Base-by-base conservation (phyloP, 1,284 basidiomycete genomes). In the Taiwanofungus camphoratus region DNA sequence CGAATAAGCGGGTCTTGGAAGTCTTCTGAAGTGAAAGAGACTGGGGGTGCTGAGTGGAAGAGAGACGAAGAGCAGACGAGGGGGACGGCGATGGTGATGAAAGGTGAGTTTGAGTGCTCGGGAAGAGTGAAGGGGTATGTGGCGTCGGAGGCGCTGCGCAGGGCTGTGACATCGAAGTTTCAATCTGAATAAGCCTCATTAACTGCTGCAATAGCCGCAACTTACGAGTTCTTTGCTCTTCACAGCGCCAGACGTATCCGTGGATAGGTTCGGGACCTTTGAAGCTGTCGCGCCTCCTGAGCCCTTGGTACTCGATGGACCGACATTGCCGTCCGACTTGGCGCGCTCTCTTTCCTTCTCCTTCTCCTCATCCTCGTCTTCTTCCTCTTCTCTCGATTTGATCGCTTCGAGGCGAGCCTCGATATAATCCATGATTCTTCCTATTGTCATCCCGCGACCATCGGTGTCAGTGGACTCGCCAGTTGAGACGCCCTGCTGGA, bases 391-490 rank as follows among this genome's bases (percentile, higher is more conserved):
- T 40, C 78, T 68, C 2, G 76, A 69, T 53, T 71, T 76, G 43
- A 87, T 75, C 0, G 83, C 84, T 24, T 88, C 86, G 33, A 87
- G 63, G 44, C 68, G 58, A 1, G 66, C 69, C 50, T 72, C 69
- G 41, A 82, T 76, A 79, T 86, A 88, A 53, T 88, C 84, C 79
- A 88, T 77, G 41, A 89, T 78, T 33, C 79, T 64, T 12, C 81
- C 84, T 53, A 88, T 82, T 0, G 80, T 77, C 74, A 85, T 77
- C 24, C 60, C 61, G 33, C 57, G 55, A 19, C 57, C 57, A 40
- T 54, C 56, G 12, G 53, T 44, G 42, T 73, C 72, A 40, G 65
- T 69, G 23, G 62, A 57, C 42, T 64, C 66, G 31, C 69, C 71
- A 24, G 69, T 70, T 15, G 84, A 87, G 44, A 88, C 82, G 39